Conservation (phyloP, 2,329 filamentous ascomycete species). For the Colletotrichum tropicicola region DNA sequence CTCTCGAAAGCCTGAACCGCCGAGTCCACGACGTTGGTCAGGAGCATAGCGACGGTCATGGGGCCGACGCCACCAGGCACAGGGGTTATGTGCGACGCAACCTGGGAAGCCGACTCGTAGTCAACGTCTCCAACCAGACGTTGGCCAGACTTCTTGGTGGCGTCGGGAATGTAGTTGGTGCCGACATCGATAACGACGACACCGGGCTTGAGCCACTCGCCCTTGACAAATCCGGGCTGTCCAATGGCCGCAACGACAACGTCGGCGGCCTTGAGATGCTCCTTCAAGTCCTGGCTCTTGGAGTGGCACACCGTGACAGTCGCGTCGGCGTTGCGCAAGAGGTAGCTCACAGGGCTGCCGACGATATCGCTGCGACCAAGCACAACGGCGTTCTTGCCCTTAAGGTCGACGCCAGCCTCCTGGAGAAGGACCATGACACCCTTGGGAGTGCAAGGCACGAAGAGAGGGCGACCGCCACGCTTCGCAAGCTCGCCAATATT, state of each 20-base stretch:
- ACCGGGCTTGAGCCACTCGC: conserved; percentile 93
- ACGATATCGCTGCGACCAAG: conserved; percentile 97
- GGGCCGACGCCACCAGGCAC: conserved; percentile 97
- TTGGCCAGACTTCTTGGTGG: conserved; percentile 90
- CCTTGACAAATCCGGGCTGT: conserved; percentile 86
- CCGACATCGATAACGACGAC: conserved; percentile 98
- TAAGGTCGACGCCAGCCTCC: conserved; percentile 83
- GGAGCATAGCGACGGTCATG: conserved; percentile 98
- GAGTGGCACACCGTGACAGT: conserved; percentile 98
- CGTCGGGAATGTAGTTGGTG: conserved; percentile 93
- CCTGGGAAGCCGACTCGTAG: conserved; percentile 82
- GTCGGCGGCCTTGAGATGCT: conserved; percentile 84
- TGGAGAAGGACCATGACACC: conserved; percentile 93
- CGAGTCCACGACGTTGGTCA: conserved; percentile 93
- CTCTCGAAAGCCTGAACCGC: conserved; percentile 83
- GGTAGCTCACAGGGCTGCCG: conserved; percentile 93
- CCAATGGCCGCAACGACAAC: conserved; percentile 94
- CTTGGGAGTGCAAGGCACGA: conserved; percentile 95
- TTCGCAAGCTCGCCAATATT: conserved; percentile 99
- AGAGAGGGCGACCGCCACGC: conserved; percentile 87
- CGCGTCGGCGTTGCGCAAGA: conserved; percentile 94
- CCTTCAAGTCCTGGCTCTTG: conserved; percentile 77
- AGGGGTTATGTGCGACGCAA: conserved; percentile 93
- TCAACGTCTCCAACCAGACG: conserved; percentile 96
- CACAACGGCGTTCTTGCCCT: conserved; percentile 93